Evolutionary conservation across 164 flowering plant genomes (phyloP).

Genomic region (Berberis vulgaris): DNA sequence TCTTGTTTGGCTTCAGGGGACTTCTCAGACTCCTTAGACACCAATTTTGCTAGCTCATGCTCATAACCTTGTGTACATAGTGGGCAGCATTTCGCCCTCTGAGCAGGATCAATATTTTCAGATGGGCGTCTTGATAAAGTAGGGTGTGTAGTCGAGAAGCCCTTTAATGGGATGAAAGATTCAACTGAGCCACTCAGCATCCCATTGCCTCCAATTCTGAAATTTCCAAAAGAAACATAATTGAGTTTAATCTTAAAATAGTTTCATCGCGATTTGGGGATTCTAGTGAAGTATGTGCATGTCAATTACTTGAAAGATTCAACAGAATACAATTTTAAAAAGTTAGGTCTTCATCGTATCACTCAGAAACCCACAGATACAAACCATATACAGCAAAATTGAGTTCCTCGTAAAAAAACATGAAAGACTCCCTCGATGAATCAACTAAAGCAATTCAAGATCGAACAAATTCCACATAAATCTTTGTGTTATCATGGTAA

Average conservation of each 20-base stretch:
- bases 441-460: too few species aligned
- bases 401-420: too few species aligned
- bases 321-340: too few species aligned
- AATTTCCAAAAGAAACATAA: slow-evolving; percentile 5
- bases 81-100: slow-evolving; percentile 46
- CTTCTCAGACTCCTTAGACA: slow-evolving; percentile 36
- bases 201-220: slow-evolving; percentile 55
- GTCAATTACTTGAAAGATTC: too few species aligned
- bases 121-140: slow-evolving; percentile 28
- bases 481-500: too few species aligned
- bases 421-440: too few species aligned
- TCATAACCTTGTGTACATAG: slow-evolving; percentile 60
- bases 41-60: slow-evolving; percentile 50
- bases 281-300: too few species aligned
- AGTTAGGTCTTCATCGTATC: too few species aligned
- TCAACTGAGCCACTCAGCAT: slow-evolving; percentile 51
- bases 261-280: not conserved
- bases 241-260: not conserved
- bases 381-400: too few species aligned
- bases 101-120: slow-evolving; percentile 43
- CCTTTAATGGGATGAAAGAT: slow-evolving; percentile 40
- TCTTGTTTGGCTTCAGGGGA: slow-evolving; percentile 47
- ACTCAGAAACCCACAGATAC: too few species aligned
- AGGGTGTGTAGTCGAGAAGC: slow-evolving; percentile 19
- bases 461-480: too few species aligned